Base-by-base conservation (phyloP, 345 rosid species). In the Durio zibethinus region DNA sequence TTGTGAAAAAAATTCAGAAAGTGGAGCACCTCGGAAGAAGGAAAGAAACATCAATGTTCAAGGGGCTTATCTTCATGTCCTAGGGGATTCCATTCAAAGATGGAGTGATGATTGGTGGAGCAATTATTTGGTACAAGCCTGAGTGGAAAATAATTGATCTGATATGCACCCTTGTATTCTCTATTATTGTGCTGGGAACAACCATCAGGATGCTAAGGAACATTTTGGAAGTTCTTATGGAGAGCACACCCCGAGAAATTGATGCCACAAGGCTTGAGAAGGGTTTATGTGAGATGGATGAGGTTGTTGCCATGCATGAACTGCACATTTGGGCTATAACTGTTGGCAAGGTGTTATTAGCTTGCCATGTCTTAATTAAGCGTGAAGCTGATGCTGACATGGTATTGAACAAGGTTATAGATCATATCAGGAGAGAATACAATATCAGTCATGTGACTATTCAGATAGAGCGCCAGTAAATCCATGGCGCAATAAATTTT, bases 31-130 rank as follows among this genome's bases (percentile, higher is more conserved):
- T 52, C 72, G 75, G 76, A 86, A 86, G 85, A 84, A 85, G 84
- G 83, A 83, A 35, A 48, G 79, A 69, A 90, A 90, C 69, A 79
- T 90, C 74, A 90, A 90, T 27, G 80, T 90, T 20, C 89, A 88
- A 40, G 91, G 92, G 10, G 94, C 92, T 15, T 90, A 87, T 73
- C 91, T 90, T 56, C 94, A 87, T 67, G 94, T 87, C 6, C 87
- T 90, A 38, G 94, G 94, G 52, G 94, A 90, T 79, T 90, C 90
- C 27, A 89, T 90, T 76, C 94, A 89, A 82, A 90, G 94, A 89
- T 20, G 92, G 94, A 10, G 94, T 90, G 72, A 88, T 90, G 94
- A 83, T 90, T 40, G 89, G 92, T 6, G 94, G 94, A 62, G 94
- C 86, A 10, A 63, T 87, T 40, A 88, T 90, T 68, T 90, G 94